These are phyloP conservation scores for Sisymbrium irio DNA, from an alignment of 345 rosid species.

Conservation along the genomic window DNA sequence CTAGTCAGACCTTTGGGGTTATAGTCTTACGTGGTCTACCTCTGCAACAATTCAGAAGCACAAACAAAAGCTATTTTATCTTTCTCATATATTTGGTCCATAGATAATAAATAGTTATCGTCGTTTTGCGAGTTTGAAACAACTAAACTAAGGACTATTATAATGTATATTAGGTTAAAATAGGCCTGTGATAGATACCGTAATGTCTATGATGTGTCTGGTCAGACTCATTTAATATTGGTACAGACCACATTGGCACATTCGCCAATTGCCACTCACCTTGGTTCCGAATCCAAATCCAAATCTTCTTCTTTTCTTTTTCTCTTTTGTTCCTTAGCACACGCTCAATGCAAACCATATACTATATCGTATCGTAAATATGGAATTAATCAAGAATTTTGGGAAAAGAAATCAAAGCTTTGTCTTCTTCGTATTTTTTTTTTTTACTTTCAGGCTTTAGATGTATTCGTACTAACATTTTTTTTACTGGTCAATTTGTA, in stretches of 20 bases:
- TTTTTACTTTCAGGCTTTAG: background rate
- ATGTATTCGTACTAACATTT: background rate
- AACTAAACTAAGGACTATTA: background rate
- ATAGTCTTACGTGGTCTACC: conserved; percentile 38
- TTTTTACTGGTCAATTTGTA: background rate
- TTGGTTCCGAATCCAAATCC: background rate
- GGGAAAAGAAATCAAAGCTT: background rate
- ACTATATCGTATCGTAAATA: background rate
- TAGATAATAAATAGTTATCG: background rate
- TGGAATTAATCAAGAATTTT: background rate
- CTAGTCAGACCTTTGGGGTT: conserved; percentile 29
- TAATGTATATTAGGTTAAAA: conserved; percentile 5
- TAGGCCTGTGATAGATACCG: conserved; percentile 31
- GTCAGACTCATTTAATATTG: conserved; percentile 34
- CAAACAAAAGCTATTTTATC: background rate
- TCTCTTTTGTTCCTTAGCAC: background rate
- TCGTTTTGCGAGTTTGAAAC: background rate
- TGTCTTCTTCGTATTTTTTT: background rate
- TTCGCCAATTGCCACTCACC: conserved; percentile 14
- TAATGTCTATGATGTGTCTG: conserved; percentile 40
- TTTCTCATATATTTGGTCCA: conserved; percentile 4
- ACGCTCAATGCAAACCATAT: background rate
- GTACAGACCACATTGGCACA: conserved; percentile 25
- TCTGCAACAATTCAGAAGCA: conserved; percentile 29
- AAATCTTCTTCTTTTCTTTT: background rate